phyloP scores from a whole-genome alignment of 2,329 filamentous ascomycete species.

The Ophiostoma piceae region DNA sequence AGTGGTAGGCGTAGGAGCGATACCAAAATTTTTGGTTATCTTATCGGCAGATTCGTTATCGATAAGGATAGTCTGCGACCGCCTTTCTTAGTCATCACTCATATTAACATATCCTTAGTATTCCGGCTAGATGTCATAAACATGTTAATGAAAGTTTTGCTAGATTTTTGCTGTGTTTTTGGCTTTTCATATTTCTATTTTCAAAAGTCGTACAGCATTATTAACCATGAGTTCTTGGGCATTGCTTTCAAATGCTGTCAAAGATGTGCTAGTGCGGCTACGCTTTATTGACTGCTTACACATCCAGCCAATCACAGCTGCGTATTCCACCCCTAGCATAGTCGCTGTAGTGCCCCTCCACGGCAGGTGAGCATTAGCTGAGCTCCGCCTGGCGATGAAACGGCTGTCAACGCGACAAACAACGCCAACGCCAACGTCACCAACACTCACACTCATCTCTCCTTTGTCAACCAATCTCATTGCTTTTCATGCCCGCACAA shows the following conservation, averaged over 20 bases:
- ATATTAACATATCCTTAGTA: not conserved
- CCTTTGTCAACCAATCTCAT: not conserved
- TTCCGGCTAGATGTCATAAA: too few species aligned
- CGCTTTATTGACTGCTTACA: slow-evolving; percentile 18
- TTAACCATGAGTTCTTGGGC: too few species aligned
- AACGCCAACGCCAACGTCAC: not conserved
- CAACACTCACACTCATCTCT: not conserved
- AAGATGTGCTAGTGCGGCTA: not conserved
- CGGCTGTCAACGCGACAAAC: not conserved
- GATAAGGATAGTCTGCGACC: slow-evolving; percentile 16
- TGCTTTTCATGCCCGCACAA: slow-evolving; percentile 4
- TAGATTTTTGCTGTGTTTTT: too few species aligned
- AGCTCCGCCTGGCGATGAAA: not conserved
- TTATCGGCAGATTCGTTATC: slow-evolving; percentile 24
- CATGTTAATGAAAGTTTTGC: too few species aligned
- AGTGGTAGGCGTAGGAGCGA: not conserved
- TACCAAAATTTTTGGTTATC: slow-evolving; percentile 23
- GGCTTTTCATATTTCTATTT: too few species aligned
- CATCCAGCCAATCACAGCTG: not conserved
- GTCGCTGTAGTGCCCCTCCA: not conserved
- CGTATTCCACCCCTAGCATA: not conserved
- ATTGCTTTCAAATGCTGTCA: too few species aligned
- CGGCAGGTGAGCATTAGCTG: not conserved
- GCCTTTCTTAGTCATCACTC: not conserved
- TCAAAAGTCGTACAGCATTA: too few species aligned